Percentiles rank a stretch among this genome's conserved stretches.
These are phyloP conservation scores for Erysimum pusillum DNA, from an alignment of 441 rosid species.

Conservation along the genomic window DNA sequence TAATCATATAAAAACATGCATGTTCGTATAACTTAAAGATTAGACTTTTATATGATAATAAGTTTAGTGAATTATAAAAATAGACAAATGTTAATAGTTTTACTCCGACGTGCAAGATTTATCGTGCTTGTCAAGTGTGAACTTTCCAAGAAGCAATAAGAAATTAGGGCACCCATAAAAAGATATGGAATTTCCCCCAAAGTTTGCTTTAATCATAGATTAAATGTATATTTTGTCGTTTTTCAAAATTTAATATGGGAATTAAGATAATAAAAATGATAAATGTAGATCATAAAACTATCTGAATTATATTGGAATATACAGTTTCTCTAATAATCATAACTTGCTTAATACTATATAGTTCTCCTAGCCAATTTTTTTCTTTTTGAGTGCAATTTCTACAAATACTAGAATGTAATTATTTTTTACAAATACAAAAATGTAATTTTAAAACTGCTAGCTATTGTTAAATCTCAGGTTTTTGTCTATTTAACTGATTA, in stretches of 20 bases:
- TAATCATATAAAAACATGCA: not conserved
- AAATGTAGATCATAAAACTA: not conserved
- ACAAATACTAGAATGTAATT: not conserved
- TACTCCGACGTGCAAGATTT: constrained; percentile 39
- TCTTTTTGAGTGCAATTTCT: not conserved
- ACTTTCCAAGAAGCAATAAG: constrained; percentile 46
- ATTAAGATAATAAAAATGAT: not conserved
- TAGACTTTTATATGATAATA: not conserved
- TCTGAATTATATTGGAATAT: constrained; percentile 3
- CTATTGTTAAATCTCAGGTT: constrained; percentile 14
- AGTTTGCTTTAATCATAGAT: constrained; percentile 44
- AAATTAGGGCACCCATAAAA: constrained; percentile 46
- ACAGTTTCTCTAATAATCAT: not conserved
- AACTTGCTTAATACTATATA: constrained; percentile 5
- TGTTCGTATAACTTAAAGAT: not conserved
- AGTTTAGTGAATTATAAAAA: not conserved
- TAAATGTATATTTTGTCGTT: constrained; percentile 51
- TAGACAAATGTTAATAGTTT: not conserved
- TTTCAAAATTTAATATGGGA: constrained; percentile 12
- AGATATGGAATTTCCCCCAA: constrained; percentile 43
- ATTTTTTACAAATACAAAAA: no score
- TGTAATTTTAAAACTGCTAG: not conserved
- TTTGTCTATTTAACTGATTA: constrained; percentile 7
- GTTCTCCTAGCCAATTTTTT: not conserved
- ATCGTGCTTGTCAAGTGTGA: constrained; percentile 51